Percentiles rank a stretch among this genome's conserved stretches.
Evolutionary conservation across 164 flowering plant species (phyloP).

Genomic region (Macadamia tetraphylla): DNA sequence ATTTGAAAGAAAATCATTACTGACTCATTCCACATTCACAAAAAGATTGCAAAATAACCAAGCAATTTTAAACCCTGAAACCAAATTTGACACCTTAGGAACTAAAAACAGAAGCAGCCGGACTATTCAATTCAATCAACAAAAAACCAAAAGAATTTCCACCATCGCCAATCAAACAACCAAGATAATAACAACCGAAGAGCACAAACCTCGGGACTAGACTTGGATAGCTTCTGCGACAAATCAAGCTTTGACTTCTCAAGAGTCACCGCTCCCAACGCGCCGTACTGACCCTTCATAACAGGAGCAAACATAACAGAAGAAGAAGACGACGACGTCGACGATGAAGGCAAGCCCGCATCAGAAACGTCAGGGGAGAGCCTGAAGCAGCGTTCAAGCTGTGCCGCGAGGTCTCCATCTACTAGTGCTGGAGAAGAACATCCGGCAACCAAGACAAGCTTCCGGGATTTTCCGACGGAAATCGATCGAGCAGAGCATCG

Average conservation of each 20-base stretch:
- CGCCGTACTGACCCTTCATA: conserved; percentile 68
- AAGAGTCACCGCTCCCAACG: conserved; percentile 64
- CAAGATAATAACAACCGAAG: background rate
- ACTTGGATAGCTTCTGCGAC: conserved; percentile 44
- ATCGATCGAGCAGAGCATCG: background rate
- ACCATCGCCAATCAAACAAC: background rate
- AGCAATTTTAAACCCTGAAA: too few species aligned
- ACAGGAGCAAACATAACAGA: conserved; percentile 28
- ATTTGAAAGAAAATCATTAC: too few species aligned
- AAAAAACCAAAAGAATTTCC: background rate
- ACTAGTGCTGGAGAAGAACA: conserved; percentile 26
- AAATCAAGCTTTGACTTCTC: conserved; percentile 82
- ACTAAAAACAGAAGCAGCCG: background rate
- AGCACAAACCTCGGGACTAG: conserved; percentile 59
- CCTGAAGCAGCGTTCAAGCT: conserved; percentile 57
- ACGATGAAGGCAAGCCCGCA: conserved; percentile 16
- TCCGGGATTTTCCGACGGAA: conserved; percentile 14
- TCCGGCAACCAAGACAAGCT: conserved; percentile 9
- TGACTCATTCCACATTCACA: too few species aligned
- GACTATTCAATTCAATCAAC: background rate
- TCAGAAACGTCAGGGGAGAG: conserved; percentile 15
- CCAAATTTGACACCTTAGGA: too few species aligned
- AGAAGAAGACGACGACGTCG: conserved; percentile 9
- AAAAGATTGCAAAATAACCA: too few species aligned
- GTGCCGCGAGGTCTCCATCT: conserved; percentile 39